These are phyloP conservation scores for Penicillium antarcticum DNA, from an alignment of 495 filamentous ascomycete genomes.

Conservation along the genomic window DNA sequence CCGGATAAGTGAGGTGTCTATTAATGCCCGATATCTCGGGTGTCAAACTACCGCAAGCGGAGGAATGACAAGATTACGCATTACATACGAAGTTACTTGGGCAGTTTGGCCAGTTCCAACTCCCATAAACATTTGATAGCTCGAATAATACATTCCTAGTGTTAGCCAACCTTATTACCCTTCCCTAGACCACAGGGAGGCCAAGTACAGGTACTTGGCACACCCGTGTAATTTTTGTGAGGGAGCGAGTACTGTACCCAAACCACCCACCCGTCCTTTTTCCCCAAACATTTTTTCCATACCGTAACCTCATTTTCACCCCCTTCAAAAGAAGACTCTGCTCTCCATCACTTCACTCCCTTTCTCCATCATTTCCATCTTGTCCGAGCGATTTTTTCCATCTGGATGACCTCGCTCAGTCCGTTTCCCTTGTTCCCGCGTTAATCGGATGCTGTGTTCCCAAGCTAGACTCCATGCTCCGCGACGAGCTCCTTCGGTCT, in stretches of 20 bases:
- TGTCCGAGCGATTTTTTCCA: slow-evolving; percentile 46
- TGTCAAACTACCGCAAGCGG: slow-evolving; percentile 11
- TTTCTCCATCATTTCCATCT: slow-evolving; percentile 54
- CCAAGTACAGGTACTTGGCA: slow-evolving; percentile 8
- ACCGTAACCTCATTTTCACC: slow-evolving; percentile 35
- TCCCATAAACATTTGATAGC: neutral
- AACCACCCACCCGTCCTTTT: slow-evolving; percentile 7
- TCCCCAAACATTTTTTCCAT: slow-evolving; percentile 23
- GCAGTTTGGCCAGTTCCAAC: no score
- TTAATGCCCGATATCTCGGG: slow-evolving; percentile 3
- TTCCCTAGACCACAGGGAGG: neutral
- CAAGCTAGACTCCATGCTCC: slow-evolving; percentile 53
- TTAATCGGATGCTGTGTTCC: slow-evolving; percentile 60
- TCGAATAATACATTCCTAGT: neutral
- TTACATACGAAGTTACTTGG: slow-evolving; percentile 5
- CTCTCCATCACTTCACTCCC: slow-evolving; percentile 42
- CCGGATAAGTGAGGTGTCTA: slow-evolving; percentile 1
- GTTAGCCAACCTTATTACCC: neutral
- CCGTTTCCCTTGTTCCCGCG: slow-evolving; percentile 45
- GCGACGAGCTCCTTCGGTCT: slow-evolving; percentile 54
- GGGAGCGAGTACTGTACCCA: slow-evolving; percentile 9
- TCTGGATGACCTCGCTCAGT: slow-evolving; percentile 50
- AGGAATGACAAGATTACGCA: slow-evolving; percentile 9
- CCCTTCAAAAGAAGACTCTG: slow-evolving; percentile 32
- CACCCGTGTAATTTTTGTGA: slow-evolving; percentile 9